These are phyloP conservation scores for Phaeosphaeriaceae sp. DNA, from an alignment of 2,329 filamentous ascomycete species.

Conservation along the genomic window DNA sequence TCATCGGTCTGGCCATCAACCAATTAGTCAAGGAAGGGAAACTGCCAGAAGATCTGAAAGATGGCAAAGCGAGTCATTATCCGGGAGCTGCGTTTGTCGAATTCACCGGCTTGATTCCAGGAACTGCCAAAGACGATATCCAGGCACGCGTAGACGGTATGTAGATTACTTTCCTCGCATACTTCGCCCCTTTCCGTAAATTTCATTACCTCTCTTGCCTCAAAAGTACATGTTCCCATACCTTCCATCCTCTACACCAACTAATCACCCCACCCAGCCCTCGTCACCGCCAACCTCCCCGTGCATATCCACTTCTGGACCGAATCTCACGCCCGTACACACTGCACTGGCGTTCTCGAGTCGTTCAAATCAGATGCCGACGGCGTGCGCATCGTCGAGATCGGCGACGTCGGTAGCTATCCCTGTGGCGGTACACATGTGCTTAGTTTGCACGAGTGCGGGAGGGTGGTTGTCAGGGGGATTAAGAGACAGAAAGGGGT, in stretches of 20 bases:
- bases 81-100: slow-evolving; percentile 72
- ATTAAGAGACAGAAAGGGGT: slow-evolving; percentile 70
- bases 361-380: slow-evolving; percentile 44
- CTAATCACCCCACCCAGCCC: too few species aligned
- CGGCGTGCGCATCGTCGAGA: slow-evolving; percentile 68
- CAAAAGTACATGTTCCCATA: too few species aligned
- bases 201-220: too few species aligned
- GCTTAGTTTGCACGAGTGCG: slow-evolving; percentile 63
- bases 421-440: slow-evolving; percentile 81
- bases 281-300: slow-evolving; percentile 49
- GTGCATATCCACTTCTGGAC: slow-evolving; percentile 70
- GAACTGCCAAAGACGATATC: slow-evolving; percentile 56
- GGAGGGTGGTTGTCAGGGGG: slow-evolving; percentile 70
- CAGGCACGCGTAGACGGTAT: slow-evolving; percentile 68
- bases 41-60: slow-evolving; percentile 58
- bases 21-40: slow-evolving; percentile 58
- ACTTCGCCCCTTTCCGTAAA: too few species aligned
- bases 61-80: slow-evolving; percentile 75
- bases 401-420: slow-evolving; percentile 72
- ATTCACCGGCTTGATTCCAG: slow-evolving; percentile 70
- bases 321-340: slow-evolving; percentile 63
- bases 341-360: slow-evolving; percentile 49
- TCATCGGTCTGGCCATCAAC: slow-evolving; percentile 72
- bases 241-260: too few species aligned
- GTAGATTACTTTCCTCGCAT: too few species aligned